These are phyloP conservation scores for Fraxinus xanthoxyloides DNA, from an alignment of 305 asterid species.

Conservation along the genomic window DNA sequence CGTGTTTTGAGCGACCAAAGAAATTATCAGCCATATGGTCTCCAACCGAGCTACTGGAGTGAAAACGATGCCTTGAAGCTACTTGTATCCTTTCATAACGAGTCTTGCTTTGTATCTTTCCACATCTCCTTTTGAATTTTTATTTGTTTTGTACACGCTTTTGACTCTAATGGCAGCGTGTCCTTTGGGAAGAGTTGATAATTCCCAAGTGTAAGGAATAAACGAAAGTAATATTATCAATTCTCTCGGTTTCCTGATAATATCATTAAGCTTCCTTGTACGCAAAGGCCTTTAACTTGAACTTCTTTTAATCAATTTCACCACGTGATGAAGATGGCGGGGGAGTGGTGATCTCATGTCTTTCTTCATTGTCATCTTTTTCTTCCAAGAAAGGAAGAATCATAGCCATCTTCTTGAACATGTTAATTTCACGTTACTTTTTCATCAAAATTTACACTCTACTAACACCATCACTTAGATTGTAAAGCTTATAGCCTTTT, in stretches of 20 bases:
- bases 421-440: not conserved
- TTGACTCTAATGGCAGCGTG: no score
- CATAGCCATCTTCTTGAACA: not conserved
- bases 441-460: not conserved
- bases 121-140: not conserved
- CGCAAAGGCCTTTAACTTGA: not conserved
- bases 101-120: not conserved
- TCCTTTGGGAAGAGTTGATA: no score
- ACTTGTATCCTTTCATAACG: not conserved
- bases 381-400: not conserved
- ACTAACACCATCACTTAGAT: not conserved
- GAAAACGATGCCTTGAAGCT: no score
- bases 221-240: not conserved
- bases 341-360: not conserved
- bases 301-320: not conserved
- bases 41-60: not conserved
- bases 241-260: not conserved
- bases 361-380: not conserved
- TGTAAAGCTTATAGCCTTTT: not conserved
- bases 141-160: not conserved
- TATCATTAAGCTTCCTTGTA: not conserved
- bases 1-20: no score
- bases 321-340: not conserved
- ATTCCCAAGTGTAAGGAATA: no score
- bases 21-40: not conserved